Evolutionary conservation across 768 basidiomycete genomes (phyloP).

Genomic region (Rhizopogon roseolus): DNA sequence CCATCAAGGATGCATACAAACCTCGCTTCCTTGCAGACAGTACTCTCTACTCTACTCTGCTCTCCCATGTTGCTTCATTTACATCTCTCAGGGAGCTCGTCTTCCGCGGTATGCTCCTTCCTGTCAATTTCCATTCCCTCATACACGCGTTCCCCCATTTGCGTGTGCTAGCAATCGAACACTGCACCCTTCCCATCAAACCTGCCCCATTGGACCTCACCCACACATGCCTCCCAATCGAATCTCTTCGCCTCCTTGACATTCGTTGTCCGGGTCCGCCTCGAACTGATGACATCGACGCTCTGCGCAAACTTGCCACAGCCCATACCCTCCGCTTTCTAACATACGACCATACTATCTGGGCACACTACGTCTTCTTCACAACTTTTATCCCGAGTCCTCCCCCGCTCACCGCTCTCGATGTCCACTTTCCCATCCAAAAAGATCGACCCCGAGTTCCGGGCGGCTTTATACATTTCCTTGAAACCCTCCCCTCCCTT

Average conservation of each 20-base stretch:
- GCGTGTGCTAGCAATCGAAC: slow-evolving; percentile 35
- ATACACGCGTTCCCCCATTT: slow-evolving; percentile 35
- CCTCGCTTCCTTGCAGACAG: slow-evolving; percentile 19
- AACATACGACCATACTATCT: slow-evolving; percentile 31
- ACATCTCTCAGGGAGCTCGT: slow-evolving; percentile 32
- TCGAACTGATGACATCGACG: slow-evolving; percentile 12
- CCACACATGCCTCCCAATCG: slow-evolving; percentile 37
- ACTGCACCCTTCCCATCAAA: slow-evolving; percentile 26
- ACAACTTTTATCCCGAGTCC: slow-evolving; percentile 11
- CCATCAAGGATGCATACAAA: slow-evolving; percentile 15
- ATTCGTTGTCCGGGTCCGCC: slow-evolving; percentile 18
- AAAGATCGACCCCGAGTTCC: slow-evolving; percentile 25
- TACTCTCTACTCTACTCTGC: slow-evolving; percentile 19
- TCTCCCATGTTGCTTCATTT: slow-evolving; percentile 21
- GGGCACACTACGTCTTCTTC: slow-evolving; percentile 37
- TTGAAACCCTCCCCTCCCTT: slow-evolving; percentile 18
- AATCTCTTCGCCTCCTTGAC: slow-evolving; percentile 35
- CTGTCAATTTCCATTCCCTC: slow-evolving; percentile 27
- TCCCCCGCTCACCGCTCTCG: slow-evolving; percentile 14
- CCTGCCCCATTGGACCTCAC: slow-evolving; percentile 14
- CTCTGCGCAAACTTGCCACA: slow-evolving; percentile 29
- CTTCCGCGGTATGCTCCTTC: slow-evolving; percentile 33
- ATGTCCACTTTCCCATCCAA: slow-evolving; percentile 25
- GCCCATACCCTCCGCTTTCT: slow-evolving; percentile 33
- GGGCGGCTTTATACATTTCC: slow-evolving; percentile 13